phyloP scores from a whole-genome alignment of 257 asterid species.

The Solanum bulbocastanum region DNA sequence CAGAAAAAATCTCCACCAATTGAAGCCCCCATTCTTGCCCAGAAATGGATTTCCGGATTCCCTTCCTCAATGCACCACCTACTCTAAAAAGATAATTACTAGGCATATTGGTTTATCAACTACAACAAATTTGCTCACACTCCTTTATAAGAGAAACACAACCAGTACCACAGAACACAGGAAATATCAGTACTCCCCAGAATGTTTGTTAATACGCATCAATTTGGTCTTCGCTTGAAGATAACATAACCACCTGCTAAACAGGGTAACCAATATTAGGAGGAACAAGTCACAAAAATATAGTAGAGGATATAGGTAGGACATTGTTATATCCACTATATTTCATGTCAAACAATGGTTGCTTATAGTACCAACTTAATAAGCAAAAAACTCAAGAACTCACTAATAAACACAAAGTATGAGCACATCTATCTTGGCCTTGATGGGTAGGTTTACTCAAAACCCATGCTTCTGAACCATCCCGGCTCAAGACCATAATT shows the following conservation, averaged over 20 bases:
- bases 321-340: not conserved
- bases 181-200: conserved; percentile 57
- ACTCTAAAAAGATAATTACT: conserved; percentile 51
- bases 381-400: not conserved
- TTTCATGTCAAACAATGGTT: not conserved
- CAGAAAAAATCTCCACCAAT: conserved; percentile 32
- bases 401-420: not conserved
- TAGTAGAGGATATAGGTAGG: not conserved
- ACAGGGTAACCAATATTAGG: not conserved
- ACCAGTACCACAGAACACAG: conserved; percentile 20
- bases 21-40: conserved; percentile 34
- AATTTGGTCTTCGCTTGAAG: not conserved
- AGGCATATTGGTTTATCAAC: conserved; percentile 48
- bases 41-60: conserved; percentile 34
- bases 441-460: not conserved
- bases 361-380: not conserved
- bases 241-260: not conserved
- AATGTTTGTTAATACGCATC: conserved; percentile 24
- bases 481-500: not conserved
- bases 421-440: not conserved
- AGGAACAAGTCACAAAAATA: not conserved
- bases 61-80: conserved; percentile 32
- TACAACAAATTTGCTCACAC: conserved; percentile 9
- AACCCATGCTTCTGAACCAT: not conserved
- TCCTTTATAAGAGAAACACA: conserved; percentile 14